phyloP scores from a whole-genome alignment of 2,329 filamentous ascomycete genomes.

The Xylaria arbuscula region DNA sequence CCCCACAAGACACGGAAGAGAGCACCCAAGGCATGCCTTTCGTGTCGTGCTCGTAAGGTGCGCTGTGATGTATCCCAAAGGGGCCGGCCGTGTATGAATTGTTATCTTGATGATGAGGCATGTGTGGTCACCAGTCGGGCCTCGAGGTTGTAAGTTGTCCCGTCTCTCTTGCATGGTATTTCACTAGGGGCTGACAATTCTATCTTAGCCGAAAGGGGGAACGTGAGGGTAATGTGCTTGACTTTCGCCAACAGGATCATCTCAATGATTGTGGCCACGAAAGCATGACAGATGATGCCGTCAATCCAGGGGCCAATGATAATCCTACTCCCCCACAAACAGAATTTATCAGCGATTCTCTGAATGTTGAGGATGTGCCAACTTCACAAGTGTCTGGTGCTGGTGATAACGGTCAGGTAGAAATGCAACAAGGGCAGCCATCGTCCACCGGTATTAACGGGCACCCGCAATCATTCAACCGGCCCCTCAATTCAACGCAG shows the following conservation, averaged over 20 bases:
- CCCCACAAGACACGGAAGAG: conserved; percentile 56
- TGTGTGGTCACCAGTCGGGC: conserved; percentile 56
- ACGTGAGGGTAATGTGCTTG: conserved; percentile 44
- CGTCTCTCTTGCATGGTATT: neutral
- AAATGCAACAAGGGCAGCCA: conserved; percentile 33
- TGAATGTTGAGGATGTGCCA: conserved; percentile 33
- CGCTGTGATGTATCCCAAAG: conserved; percentile 62
- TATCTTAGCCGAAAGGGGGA: conserved; percentile 47
- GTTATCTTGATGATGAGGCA: conserved; percentile 61
- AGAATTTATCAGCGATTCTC: conserved; percentile 35
- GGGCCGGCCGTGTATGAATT: conserved; percentile 64
- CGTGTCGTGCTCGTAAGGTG: conserved; percentile 63
- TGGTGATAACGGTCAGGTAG: conserved; percentile 25
- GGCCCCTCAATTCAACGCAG: conserved; percentile 35
- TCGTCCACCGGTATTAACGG: conserved; percentile 27
- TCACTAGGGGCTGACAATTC: conserved; percentile 28
- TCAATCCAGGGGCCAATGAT: conserved; percentile 47
- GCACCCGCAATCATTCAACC: conserved; percentile 37
- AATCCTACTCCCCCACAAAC: conserved; percentile 38
- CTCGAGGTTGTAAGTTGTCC: conserved; percentile 53
- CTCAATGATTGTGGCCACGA: conserved; percentile 43
- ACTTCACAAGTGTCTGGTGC: conserved; percentile 29
- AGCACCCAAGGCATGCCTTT: conserved; percentile 62
- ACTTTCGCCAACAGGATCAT: conserved; percentile 48
- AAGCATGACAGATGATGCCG: conserved; percentile 47